These are phyloP conservation scores for Gryganskiella cystojenkinii DNA, from an alignment of 192 early-diverging fungal genomes.

Conservation along the genomic window DNA sequence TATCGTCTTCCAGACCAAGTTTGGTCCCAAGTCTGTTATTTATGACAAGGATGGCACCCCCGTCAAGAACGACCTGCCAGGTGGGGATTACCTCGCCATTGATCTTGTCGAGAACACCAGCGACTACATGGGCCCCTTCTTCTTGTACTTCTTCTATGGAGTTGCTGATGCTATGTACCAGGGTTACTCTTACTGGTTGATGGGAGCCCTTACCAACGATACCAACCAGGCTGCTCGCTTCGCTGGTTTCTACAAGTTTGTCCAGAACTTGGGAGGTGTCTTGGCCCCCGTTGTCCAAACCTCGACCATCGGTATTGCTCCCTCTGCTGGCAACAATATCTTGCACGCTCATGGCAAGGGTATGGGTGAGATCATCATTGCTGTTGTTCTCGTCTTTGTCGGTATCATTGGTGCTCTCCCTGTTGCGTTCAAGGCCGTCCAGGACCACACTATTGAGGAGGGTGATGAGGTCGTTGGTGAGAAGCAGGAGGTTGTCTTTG, in stretches of 20 bases:
- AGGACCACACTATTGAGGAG: conserved; percentile 29
- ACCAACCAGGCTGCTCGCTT: conserved; percentile 75
- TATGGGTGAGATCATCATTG: conserved; percentile 43
- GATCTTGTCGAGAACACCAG: conserved; percentile 21
- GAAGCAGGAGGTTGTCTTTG: conserved; percentile 31
- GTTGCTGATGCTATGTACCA: conserved; percentile 87
- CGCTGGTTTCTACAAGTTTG: conserved; percentile 63
- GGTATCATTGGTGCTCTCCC: conserved; percentile 37
- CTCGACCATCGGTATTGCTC: conserved; percentile 33
- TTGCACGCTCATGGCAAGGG: conserved; percentile 11
- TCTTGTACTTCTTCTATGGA: conserved; percentile 82
- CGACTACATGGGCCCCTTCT: conserved; percentile 64
- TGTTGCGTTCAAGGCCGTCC: conserved; percentile 25
- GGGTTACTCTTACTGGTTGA: conserved; percentile 82
- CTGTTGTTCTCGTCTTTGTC: conserved; percentile 31
- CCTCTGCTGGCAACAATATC: conserved; percentile 14
- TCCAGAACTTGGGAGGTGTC: conserved; percentile 49
- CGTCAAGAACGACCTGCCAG: conserved; percentile 18
- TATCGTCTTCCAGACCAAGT: conserved; percentile 63
- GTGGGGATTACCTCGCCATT: conserved; percentile 32
- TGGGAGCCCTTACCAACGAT: conserved; percentile 88
- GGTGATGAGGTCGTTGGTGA: conserved; percentile 20
- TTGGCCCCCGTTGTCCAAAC: conserved; percentile 42
- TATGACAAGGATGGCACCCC: not conserved
- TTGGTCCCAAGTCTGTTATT: conserved; percentile 33